Base-by-base conservation (phyloP, 179 eudicot species). In the Vitellaria paradoxa region DNA sequence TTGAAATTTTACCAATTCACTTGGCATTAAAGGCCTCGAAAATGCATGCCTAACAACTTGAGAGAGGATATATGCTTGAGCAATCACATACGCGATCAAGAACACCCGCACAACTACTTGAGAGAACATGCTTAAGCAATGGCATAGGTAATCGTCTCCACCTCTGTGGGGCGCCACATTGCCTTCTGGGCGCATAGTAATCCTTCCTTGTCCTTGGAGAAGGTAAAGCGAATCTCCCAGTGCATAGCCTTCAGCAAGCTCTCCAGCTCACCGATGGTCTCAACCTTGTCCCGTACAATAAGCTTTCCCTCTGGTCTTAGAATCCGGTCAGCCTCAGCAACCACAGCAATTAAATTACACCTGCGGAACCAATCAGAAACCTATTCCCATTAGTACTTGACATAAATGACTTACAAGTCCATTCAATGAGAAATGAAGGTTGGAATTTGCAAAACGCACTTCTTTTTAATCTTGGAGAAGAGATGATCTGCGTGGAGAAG, bases 301-400 rank as follows among this genome's bases (percentile, higher is more conserved):
- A 87, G 83, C 74, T 83, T 87, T 65, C 89, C 89, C 73, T 85
- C 86, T 45, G 89, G 89, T 79, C 89, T 84, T 73, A 87, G 80
- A 42, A 87, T 81, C 15, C 89, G 80, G 72, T 87, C 89, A 65
- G 73, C 81, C 73, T 87, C 89, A 5, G 85, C 83, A 63, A 85
- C 82, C 56, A 82, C 76, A 45, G 84, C 87, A 78, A 49, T 64
- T 23, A 78, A 82, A 66, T 85, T 82, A 62, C 89, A 87, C 80
- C 89, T 87, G 80, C 40, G 20, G 20, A 10, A 8, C 45, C n/a
- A 30, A 53, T 37, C 15, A 57, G 8, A 68, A 68, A 10, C 18
- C 3, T 0, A 40, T 42, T 15, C 45, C 45, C 5, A 11, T 12
- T 13, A 20, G 72, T 49, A 52, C 24, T 62, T 3, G 0, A 60